A percentile compares a stretch with the other conserved stretches of the same genome.
Conservation (phyloP, 225 moss, liverwort and hornwort species). For the Pseudisothecium myosuroides region DNA sequence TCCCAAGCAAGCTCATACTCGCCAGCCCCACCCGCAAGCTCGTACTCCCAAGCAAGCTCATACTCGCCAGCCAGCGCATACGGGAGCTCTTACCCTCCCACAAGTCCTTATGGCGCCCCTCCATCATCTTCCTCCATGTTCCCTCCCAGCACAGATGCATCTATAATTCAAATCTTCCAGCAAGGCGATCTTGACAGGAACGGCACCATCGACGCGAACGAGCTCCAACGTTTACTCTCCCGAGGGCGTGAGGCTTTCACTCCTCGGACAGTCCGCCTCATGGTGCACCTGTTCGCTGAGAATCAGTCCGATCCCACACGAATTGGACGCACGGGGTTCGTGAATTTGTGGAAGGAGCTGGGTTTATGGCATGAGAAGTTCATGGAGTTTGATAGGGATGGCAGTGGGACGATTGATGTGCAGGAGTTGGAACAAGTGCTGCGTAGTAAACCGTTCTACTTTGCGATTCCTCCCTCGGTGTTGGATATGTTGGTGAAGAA, state of each 20-base stretch:
- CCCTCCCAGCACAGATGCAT: constrained; percentile 14
- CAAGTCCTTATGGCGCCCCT: neutral
- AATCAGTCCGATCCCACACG: constrained; percentile 15
- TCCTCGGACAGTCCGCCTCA: constrained; percentile 61
- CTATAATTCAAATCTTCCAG: constrained; percentile 23
- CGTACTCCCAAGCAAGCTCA: neutral
- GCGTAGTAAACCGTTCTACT: constrained; percentile 49
- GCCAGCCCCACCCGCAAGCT: neutral
- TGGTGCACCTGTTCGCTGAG: constrained; percentile 62
- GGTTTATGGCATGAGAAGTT: constrained; percentile 58
- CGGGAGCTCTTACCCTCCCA: neutral
- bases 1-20: neutral
- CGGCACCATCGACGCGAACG: constrained; percentile 15
- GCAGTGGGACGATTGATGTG: constrained; percentile 68
- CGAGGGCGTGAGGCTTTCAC: constrained; percentile 45
- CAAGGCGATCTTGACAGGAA: constrained; percentile 32
- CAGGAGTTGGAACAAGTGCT: constrained; percentile 60
- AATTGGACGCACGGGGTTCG: constrained; percentile 58
- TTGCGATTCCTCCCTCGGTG: constrained; percentile 53
- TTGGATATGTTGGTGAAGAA: constrained; percentile 67
- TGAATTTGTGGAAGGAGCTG: constrained; percentile 61
- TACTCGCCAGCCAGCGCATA: neutral
- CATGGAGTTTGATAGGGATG: constrained; percentile 61
- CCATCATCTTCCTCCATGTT: neutral
- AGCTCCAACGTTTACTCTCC: constrained; percentile 9